A percentile compares a stretch with the other conserved stretches of the same genome.
Conservation (phyloP, 139 green algal genomes). For the Chlamydomonas sp. region DNA sequence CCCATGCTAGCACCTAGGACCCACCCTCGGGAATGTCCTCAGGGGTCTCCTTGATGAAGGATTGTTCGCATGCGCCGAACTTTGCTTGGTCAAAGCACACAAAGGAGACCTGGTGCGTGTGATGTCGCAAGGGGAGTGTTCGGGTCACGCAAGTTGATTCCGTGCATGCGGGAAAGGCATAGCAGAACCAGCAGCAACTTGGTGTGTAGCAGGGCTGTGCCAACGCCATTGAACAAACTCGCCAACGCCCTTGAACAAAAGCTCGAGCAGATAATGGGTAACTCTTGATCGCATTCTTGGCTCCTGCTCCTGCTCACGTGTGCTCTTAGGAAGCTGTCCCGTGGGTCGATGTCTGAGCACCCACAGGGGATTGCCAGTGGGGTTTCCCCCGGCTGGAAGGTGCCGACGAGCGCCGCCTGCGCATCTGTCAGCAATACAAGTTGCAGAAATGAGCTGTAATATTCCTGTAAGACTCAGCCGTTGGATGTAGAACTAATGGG, state of each 20-base stretch:
- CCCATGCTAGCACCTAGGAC: not conserved
- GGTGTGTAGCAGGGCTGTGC: not conserved
- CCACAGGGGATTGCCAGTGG: conserved; percentile 21
- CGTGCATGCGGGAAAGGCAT: not conserved
- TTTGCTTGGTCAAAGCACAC: conserved; percentile 31
- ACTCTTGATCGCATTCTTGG: too few species aligned
- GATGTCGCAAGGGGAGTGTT: not conserved
- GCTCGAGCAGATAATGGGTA: too few species aligned
- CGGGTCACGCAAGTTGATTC: not conserved
- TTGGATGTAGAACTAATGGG: too few species aligned
- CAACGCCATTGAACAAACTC: too few species aligned
- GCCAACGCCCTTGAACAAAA: too few species aligned
- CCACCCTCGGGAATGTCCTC: conserved; percentile 33
- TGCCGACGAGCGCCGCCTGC: too few species aligned
- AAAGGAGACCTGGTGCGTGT: conserved; percentile 7
- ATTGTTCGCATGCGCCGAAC: conserved; percentile 16
- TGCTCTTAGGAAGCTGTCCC: conserved; percentile 30
- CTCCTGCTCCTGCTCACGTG: too few species aligned
- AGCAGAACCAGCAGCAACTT: not conserved
- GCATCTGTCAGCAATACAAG: too few species aligned
- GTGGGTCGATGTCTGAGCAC: conserved; percentile 35
- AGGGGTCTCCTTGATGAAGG: conserved; percentile 37
- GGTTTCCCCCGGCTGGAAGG: not conserved
- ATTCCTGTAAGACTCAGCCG: too few species aligned
- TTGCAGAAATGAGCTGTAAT: too few species aligned